Percentiles rank a stretch among this genome's conserved stretches.
These are phyloP conservation scores for Chlorophyllum brunneum DNA, from an alignment of 768 basidiomycete species.

Conservation along the genomic window DNA sequence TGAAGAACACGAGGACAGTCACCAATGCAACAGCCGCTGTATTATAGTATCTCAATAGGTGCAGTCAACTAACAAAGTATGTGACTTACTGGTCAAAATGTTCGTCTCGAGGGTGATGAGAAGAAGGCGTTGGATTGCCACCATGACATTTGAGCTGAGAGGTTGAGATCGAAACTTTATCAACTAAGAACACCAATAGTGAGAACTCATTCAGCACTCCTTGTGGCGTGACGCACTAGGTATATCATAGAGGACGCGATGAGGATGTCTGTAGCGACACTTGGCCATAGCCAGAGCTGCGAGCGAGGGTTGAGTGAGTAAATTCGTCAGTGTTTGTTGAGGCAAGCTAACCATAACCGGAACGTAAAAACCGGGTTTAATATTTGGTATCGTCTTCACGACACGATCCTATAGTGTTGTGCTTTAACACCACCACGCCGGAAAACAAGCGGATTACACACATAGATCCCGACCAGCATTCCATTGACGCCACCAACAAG, in stretches of 20 bases:
- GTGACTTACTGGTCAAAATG: background rate
- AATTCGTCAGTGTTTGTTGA: no score
- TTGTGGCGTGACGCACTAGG: background rate
- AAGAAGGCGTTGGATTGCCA: background rate
- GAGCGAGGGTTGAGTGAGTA: no score
- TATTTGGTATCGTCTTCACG: no score
- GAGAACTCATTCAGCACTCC: no score
- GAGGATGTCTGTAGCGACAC: no score
- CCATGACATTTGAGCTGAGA: background rate
- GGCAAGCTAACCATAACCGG: no score
- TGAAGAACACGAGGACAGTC: background rate
- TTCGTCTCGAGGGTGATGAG: constrained; percentile 2
- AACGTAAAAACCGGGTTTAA: no score
- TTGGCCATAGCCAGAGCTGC: no score
- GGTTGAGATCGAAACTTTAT: background rate
- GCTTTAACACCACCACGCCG: background rate
- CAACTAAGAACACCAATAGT: background rate
- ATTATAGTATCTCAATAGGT: background rate
- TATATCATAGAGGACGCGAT: constrained; percentile 6
- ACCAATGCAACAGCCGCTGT: constrained; percentile 5
- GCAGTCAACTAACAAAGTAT: background rate
- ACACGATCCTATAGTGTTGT: no score
- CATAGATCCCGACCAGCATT: background rate
- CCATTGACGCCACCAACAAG: background rate
- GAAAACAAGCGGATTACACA: background rate